A percentile compares a stretch with the other conserved stretches of the same genome.
Conservation (phyloP, 352 stramenopile genomes). For the Phytopythium litorale region DNA sequence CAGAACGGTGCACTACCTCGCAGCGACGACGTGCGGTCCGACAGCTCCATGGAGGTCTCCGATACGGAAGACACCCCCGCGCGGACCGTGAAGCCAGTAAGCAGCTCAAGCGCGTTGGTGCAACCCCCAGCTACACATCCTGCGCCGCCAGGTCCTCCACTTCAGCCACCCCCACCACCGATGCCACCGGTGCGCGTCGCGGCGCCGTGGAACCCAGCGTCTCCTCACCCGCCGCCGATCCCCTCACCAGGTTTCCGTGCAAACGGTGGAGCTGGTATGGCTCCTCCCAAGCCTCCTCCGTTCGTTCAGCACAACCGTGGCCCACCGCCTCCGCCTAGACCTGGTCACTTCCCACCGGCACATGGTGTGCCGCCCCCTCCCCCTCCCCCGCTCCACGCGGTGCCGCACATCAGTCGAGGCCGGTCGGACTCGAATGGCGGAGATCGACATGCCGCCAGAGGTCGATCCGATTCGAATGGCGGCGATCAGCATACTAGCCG, state of each 20-base stretch:
- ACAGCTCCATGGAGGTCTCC: conserved; percentile 73
- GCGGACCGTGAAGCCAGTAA: not conserved
- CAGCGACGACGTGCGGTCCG: conserved; percentile 25
- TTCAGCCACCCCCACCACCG: conserved; percentile 9
- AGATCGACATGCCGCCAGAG: not conserved
- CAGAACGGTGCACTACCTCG: not conserved
- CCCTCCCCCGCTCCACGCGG: not conserved
- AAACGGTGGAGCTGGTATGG: not conserved
- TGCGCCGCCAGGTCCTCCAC: conserved; percentile 11
- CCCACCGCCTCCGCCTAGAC: not conserved
- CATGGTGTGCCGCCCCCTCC: not conserved
- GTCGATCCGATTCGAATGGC: not conserved
- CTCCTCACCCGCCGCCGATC: conserved; percentile 4
- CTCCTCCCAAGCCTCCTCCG: conserved; percentile 4
- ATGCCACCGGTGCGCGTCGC: not conserved
- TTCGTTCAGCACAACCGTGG: conserved; percentile 1
- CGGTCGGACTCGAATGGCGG: conserved; percentile 1
- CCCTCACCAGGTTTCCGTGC: not conserved
- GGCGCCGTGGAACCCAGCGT: conserved; percentile 2
- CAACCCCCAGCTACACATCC: not conserved
- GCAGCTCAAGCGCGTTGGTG: not conserved
- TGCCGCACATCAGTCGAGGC: not conserved
- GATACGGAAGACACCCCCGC: conserved; percentile 33
- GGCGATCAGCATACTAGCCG: too few species aligned
- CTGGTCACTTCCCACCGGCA: not conserved